Evolutionary conservation across 2,329 filamentous ascomycete genomes (phyloP).

Genomic region (Fusarium algeriense): DNA sequence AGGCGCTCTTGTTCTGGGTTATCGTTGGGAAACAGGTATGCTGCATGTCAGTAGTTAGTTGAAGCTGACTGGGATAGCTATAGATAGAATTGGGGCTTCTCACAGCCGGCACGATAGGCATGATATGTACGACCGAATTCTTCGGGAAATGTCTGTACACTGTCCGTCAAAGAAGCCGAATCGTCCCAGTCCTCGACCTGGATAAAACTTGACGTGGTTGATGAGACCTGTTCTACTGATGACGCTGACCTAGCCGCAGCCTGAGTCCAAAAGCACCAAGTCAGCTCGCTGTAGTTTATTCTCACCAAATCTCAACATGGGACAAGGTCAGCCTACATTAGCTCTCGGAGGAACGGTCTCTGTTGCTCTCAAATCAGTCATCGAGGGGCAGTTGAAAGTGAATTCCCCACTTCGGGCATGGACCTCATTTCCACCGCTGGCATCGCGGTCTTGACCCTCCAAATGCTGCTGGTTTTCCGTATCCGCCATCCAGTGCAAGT

Average conservation of each 20-base stretch:
- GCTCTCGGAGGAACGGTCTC: background rate
- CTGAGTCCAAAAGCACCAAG: background rate
- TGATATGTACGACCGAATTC: conserved; percentile 60
- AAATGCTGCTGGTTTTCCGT: background rate
- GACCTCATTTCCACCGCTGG: background rate
- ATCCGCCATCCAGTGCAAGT: background rate
- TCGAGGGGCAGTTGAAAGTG: conserved; percentile 1
- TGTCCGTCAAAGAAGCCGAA: conserved; percentile 45
- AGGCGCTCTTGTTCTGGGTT: conserved; percentile 55
- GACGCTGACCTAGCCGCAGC: background rate
- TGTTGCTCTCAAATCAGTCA: background rate
- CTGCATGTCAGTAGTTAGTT: conserved; percentile 41
- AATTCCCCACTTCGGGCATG: conserved; percentile 1
- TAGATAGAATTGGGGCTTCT: conserved; percentile 32
- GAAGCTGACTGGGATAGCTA: background rate
- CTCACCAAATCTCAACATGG: background rate
- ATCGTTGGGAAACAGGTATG: conserved; percentile 61
- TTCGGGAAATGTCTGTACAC: conserved; percentile 53
- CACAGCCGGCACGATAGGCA: conserved; percentile 60
- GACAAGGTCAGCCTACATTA: background rate
- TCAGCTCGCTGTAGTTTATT: background rate
- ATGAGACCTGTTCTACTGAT: background rate
- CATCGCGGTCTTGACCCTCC: background rate
- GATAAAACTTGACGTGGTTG: background rate
- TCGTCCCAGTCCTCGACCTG: conserved; percentile 3